Evolutionary conservation across 2,329 filamentous ascomycete genomes (phyloP).

Genomic region (Verticillium tricorpus): DNA sequence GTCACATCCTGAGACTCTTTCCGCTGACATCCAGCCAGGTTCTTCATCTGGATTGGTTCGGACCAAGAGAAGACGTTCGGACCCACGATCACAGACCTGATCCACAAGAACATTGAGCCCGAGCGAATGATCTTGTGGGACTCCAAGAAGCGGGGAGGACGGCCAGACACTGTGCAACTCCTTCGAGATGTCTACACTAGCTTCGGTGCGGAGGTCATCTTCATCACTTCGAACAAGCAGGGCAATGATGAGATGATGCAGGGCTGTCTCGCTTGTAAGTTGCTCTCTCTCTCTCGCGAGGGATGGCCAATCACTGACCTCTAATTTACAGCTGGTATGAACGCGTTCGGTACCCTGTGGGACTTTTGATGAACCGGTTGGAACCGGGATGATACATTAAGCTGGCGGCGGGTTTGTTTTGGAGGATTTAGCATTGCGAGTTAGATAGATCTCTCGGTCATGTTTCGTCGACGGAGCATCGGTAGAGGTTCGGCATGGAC

Average conservation of each 20-base stretch:
- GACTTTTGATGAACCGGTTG: slow-evolving; percentile 23
- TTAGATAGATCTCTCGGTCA: background rate
- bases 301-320: slow-evolving; percentile 6
- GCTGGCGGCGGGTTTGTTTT: background rate
- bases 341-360: slow-evolving; percentile 34
- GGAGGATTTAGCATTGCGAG: background rate
- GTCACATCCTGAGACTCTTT: too few relatives aligned
- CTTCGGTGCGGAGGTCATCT: slow-evolving; percentile 36
- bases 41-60: slow-evolving; percentile 37
- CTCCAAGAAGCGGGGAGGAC: slow-evolving; percentile 33
- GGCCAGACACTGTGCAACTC: slow-evolving; percentile 30
- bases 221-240: slow-evolving; percentile 35
- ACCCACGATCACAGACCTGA: slow-evolving; percentile 30
- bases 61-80: slow-evolving; percentile 36
- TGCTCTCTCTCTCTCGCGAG: background rate
- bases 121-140: slow-evolving; percentile 38
- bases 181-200: slow-evolving; percentile 32
- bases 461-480: background rate
- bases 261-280: slow-evolving; percentile 31
- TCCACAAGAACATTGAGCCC: slow-evolving; percentile 32
- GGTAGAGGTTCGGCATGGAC: background rate
- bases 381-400: background rate
- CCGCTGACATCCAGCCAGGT: slow-evolving; percentile 18
- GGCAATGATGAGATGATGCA: slow-evolving; percentile 39
- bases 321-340: slow-evolving; percentile 23